Evolutionary conservation across 371 early-diverging fungal genomes (phyloP), one percentile per base, ranked within the genome.

Genomic region (Mucor sp.): DNA sequence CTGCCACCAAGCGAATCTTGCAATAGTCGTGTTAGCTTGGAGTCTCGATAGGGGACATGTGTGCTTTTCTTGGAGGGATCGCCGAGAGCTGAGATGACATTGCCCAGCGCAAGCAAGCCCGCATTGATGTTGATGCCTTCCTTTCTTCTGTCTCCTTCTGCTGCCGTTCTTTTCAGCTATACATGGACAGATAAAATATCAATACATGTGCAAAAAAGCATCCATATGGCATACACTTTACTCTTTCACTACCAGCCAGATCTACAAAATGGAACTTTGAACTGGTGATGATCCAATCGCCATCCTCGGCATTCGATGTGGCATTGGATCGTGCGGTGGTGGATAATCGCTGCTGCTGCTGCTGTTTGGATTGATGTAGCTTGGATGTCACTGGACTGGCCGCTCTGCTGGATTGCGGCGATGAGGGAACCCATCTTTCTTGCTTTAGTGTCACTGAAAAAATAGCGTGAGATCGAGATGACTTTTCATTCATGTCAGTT

Each of bases 81-180:
- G 23, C 94, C 95, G n/a, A 99, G 84, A 0, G 99, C 99, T 12
- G 94, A 94, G 58, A 99, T 99, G 6, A 99, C 99, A 76, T 99
- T 99, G 67, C 99, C 99, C 19, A 99, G 87, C 0, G 98, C 98
- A 39, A 99, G 85, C 9, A 99, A 89, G 7, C 99, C 99, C 14
- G 93, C 91, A 78, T 99, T 99, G 75, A 99, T 99, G 39, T 93
- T 91, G 64, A 99, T 99, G 53, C 98, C 97, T 80, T 99, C 99
- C 78, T 94, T 95, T 48, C 93, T 92, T 60, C 96, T 88, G 55
- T 95, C 97, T 15, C 99, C 99, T 58, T 90, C 92, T 3, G 99
- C 97, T 39, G 93, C 87, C 2, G 99, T 99, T 41, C 94, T 87
- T 79, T 99, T 99, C 25, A 99, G 76, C 82, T 88, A 37, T n/a